Evolutionary conservation across 495 filamentous ascomycete species (phyloP).

Genomic region (Wilcoxina mikolae): DNA sequence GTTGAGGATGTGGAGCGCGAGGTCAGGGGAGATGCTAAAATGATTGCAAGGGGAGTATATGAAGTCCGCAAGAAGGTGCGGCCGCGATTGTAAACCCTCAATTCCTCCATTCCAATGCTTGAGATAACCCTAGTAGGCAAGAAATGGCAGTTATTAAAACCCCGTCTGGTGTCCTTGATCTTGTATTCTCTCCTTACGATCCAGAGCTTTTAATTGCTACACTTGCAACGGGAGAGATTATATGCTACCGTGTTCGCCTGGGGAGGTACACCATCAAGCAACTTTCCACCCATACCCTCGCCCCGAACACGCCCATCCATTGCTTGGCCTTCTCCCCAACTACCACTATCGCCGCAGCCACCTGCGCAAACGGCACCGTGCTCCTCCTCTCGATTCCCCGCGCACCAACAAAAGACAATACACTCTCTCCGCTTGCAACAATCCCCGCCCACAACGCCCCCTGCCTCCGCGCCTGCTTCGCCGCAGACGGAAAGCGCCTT

Average conservation of each 20-base stretch:
- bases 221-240: not conserved
- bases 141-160: constrained; percentile 3
- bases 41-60: constrained; percentile 3
- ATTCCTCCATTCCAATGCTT: not conserved
- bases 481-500: constrained; percentile 5
- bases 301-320: not conserved
- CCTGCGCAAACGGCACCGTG: not conserved
- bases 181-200: constrained; percentile 4
- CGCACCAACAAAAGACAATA: not conserved
- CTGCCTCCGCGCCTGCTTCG: not conserved
- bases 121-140: not conserved
- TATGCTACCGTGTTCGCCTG: not conserved
- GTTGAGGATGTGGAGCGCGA: constrained; percentile 7
- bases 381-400: not conserved
- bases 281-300: not conserved
- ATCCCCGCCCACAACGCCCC: not conserved
- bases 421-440: not conserved
- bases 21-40: constrained; percentile 6
- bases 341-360: not conserved
- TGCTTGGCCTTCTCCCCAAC: not conserved
- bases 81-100: constrained; percentile 3
- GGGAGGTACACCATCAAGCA: not conserved
- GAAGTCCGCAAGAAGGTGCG: constrained; percentile 7
- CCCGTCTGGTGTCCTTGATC: not conserved
- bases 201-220: not conserved